phyloP scores from a whole-genome alignment of 169 alveolate species.

The Cryptosporidium canis region DNA sequence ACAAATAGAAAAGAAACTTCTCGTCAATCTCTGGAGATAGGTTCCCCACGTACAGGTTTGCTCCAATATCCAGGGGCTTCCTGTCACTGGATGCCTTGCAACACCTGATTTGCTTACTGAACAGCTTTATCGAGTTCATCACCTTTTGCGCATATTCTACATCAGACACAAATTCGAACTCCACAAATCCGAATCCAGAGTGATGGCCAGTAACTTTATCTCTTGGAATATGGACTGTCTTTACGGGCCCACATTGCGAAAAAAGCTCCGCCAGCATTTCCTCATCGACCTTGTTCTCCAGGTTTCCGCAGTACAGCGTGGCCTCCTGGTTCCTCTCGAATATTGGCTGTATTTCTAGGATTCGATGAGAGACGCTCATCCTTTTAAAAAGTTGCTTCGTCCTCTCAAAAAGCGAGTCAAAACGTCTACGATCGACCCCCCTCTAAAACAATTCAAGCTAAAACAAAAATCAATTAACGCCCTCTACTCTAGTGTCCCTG shows the following conservation, averaged over 20 bases:
- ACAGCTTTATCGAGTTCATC: conserved; percentile 96
- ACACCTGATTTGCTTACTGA: conserved; percentile 95
- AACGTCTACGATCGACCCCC: too few species aligned
- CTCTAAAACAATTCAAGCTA: too few species aligned
- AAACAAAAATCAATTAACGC: too few species aligned
- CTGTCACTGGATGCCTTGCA: conserved; percentile 98
- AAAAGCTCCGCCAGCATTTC: conserved; percentile 97
- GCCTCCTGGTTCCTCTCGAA: conserved; percentile 92
- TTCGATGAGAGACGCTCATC: neutral
- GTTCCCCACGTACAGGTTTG: conserved; percentile 98
- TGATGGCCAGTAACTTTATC: conserved; percentile 88
- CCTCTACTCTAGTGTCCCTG: too few species aligned
- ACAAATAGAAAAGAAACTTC: conserved; percentile 94
- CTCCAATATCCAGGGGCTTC: conserved; percentile 96
- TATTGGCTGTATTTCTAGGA: conserved; percentile 84
- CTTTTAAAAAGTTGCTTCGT: too few species aligned
- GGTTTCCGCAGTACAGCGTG: conserved; percentile 90
- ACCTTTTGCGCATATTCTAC: conserved; percentile 98
- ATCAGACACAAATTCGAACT: conserved; percentile 94
- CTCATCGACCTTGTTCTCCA: conserved; percentile 96
- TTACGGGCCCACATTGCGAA: conserved; percentile 96
- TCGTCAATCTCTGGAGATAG: conserved; percentile 97
- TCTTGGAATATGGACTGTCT: conserved; percentile 96
- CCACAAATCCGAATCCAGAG: conserved; percentile 97
- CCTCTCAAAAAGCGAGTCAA: too few species aligned